Evolutionary conservation across 768 basidiomycete genomes (phyloP), one percentile per base, ranked within the genome.

Genomic region (Lactarius sanguifluus): DNA sequence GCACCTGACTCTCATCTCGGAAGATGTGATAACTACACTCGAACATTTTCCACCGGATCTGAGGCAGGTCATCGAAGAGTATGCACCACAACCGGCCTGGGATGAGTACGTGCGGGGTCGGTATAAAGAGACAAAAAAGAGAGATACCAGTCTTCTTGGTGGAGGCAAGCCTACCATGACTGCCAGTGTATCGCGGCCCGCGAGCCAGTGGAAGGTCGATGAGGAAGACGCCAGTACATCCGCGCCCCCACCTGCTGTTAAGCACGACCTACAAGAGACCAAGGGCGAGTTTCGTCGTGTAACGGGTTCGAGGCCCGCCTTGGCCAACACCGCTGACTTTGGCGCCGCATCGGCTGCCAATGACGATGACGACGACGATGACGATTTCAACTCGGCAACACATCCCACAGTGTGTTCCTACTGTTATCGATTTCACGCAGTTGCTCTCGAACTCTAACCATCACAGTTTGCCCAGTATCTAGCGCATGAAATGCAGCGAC

Each of bases 1-100:
- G 0, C 96, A 99, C 75, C 83, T 98, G 18, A 92, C 91, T 15
- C 86, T 98, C 70, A 94, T 99, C 71, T 89, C 95, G 0, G 97
- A 98, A 76, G 96, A 98, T 72, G 88, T 97, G 23, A 89, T 97
- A 74, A 86, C 87, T 64, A 91, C 96, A 10, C 83, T 98, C 66
- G 89, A 93, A 25, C 88, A 91, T 61, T 95, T 92, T 77, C 94
- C 96, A 0, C 81, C 84, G 18, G 93, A 95, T 36, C 81, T 97
- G 28, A 83, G 86, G 30, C 79, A 81, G 1, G 78, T 81, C 64
- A 84, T 97, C 66, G 81, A 84, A 55, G 79, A 81, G 57, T 87
- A 85, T 67, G 89, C 90, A 36, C 91, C 92, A 4, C 86, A 89
- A 57, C 85, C 85, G 2, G 86, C 87, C 56, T 99, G 97, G 97